These are phyloP conservation scores for Saccharomyces eubayanus DNA, from an alignment of 805 yeast species.

Conservation along the genomic window DNA sequence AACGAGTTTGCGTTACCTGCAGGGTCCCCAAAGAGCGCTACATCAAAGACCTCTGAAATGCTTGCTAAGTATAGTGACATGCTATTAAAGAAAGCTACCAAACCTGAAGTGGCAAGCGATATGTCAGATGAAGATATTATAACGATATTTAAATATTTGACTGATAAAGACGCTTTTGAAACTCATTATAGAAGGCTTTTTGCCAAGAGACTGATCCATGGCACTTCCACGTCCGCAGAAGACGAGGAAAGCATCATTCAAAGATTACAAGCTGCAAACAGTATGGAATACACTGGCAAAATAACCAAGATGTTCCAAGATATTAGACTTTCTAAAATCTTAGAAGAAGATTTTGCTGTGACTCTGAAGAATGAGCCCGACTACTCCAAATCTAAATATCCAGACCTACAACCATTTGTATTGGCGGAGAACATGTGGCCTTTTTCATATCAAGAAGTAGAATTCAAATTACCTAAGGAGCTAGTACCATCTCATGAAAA, in stretches of 20 bases:
- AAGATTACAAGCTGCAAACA: conserved; percentile 79
- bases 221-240: conserved; percentile 73
- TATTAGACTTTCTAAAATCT: conserved; percentile 72
- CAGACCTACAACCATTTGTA: conserved; percentile 65
- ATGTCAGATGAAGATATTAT: conserved; percentile 80
- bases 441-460: conserved; percentile 33
- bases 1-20: conserved; percentile 72
- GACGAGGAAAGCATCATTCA: conserved; percentile 79
- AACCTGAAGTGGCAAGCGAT: conserved; percentile 59
- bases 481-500: conserved; percentile 56
- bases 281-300: conserved; percentile 86
- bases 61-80: conserved; percentile 85
- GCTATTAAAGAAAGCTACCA: conserved; percentile 65
- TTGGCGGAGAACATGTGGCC: conserved; percentile 92
- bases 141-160: conserved; percentile 77
- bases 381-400: conserved; percentile 22
- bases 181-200: conserved; percentile 81
- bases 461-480: conserved; percentile 58
- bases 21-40: conserved; percentile 37
- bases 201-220: conserved; percentile 82
- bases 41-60: conserved; percentile 84
- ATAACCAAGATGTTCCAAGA: conserved; percentile 95
- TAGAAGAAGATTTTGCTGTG: conserved; percentile 41
- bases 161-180: conserved; percentile 93
- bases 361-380: conserved; percentile 26